Base-by-base conservation (phyloP, 2,329 filamentous ascomycete species). In the Phialophora tarda region DNA sequence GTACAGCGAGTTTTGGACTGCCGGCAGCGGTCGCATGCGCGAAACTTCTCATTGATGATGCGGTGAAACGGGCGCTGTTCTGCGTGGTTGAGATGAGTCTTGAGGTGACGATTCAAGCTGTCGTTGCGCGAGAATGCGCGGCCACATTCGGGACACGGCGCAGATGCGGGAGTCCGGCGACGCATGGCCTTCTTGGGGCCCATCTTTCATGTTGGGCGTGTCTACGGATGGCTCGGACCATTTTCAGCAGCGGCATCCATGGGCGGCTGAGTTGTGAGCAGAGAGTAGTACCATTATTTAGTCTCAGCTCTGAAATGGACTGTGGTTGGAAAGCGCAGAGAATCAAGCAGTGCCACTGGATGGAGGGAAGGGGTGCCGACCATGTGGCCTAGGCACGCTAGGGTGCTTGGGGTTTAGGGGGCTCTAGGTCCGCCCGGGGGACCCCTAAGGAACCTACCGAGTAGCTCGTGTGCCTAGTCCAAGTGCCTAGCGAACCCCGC, bases 31-130 rank as follows among this genome's bases (percentile, higher is more conserved):
- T 66, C 62, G 51, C 69, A 71, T 28, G 69, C 69, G 17, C 66
- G 61, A 38, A 71, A 71, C 34, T 71, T 71, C 24, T 71, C 66
- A 32, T 65, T 55, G 58, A 69, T 68, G 53, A 71, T 71, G 10
- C 69, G 69, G 44, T 71, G 69, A 28, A 69, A 67, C 1, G 66
- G 69, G 4, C 69, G 63, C 48, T 68, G 62, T 21, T 69, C 64
- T 2, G 59, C 34, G 55, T 68, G 62, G 12, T 41, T 64, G 23
- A 48, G 21, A 23, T 71, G 69, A 12, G 64, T 68, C 48, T 71
- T 71, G 12, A 71, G 28, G 62, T 71, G 69, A 21, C 69, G 64
- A 51, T 48, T 68, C 47, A 71, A 58, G 51, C 63, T 67, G 56
- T 71, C 69, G 38, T 69, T 71, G 7, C 69, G 63, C 4, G 66